Base-by-base conservation (phyloP, 345 rosid species). In the Anacardium occidentale region DNA sequence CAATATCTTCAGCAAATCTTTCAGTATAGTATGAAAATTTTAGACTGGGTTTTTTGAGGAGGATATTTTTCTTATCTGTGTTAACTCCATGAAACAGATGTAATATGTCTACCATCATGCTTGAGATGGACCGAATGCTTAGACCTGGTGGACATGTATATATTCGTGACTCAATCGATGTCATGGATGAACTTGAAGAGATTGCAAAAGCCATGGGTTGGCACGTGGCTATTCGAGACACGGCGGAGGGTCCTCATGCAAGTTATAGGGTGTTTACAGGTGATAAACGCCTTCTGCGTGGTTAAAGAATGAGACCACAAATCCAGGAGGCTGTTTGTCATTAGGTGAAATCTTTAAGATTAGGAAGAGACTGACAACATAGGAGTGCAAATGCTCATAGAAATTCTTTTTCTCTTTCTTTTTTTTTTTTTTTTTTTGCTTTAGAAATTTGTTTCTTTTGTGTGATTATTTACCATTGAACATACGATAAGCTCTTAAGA, bases 241-340 rank as follows among this genome's bases (percentile, higher is more conserved):
- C 99, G 42, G 77, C 94, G 20, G 99, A 95, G 84, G 99, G 99
- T 51, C 97, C 97, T 77, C 93, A 91, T 81, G 94, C 99, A 59
- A 93, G 97, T 82, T 90, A 90, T 73, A 86, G 92, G 82, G 80
- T 93, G 74, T 79, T 95, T 81, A 78, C 85, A 15, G 87, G 92
- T 54, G 96, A 95, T 34, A 95, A 95, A 81, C 86, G 62, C 52
- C 84, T 91, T 20, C 75, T 77, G 62, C 87, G 64, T 4, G 29
- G 80, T 75, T 88, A 78, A 83, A 59, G 50, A 59, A 67, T 15
- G 44, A 69, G n/a, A 73, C 15, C 1, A 7, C 42, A 40, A 50
- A 64, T 48, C 70, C 10, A 5, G 32, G 12, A 45, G 5, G n/a
- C n/a, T 14, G 21, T 1, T 11, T 69, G 7, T 21, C 42, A 12